These are phyloP conservation scores for Fusarium sp. DNA, from an alignment of 2,329 filamentous ascomycete species.

Conservation along the genomic window DNA sequence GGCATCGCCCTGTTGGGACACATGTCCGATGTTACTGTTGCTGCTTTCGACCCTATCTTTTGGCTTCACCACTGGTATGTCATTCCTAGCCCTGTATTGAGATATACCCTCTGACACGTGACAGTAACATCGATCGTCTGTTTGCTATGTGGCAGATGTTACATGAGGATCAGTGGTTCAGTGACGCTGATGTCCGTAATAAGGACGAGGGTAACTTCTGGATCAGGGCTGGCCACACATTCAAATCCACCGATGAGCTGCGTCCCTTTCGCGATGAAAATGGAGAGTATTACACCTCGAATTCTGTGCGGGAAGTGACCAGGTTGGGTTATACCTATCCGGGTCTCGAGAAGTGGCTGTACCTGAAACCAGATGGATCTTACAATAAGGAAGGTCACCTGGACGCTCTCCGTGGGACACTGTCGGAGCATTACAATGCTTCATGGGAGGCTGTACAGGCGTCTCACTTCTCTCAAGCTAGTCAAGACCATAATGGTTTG, in stretches of 20 bases:
- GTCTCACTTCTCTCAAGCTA: neutral
- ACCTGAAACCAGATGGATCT: neutral
- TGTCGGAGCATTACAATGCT: neutral
- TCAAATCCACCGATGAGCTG: neutral
- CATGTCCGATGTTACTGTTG: neutral
- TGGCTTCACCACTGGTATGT: neutral
- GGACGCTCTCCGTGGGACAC: neutral
- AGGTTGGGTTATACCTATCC: neutral
- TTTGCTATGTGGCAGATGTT: neutral
- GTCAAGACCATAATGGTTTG: neutral
- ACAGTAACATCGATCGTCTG: neutral
- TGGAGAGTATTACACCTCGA: neutral
- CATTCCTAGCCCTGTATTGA: too few relatives aligned
- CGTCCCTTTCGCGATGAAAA: neutral
- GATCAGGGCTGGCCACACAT: neutral
- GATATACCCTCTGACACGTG: too few relatives aligned
- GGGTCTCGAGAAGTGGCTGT: neutral
- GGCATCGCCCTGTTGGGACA: neutral
- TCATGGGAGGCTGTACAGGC: neutral
- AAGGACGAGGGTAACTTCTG: neutral
- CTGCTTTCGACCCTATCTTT: neutral
- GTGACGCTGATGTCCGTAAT: neutral
- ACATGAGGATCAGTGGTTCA: neutral
- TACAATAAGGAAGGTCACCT: neutral
- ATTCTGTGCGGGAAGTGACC: neutral